Percentiles rank a stretch among this genome's conserved stretches.
Conservation (phyloP, 352 stramenopile genomes). For the Pythium folliculosum region DNA sequence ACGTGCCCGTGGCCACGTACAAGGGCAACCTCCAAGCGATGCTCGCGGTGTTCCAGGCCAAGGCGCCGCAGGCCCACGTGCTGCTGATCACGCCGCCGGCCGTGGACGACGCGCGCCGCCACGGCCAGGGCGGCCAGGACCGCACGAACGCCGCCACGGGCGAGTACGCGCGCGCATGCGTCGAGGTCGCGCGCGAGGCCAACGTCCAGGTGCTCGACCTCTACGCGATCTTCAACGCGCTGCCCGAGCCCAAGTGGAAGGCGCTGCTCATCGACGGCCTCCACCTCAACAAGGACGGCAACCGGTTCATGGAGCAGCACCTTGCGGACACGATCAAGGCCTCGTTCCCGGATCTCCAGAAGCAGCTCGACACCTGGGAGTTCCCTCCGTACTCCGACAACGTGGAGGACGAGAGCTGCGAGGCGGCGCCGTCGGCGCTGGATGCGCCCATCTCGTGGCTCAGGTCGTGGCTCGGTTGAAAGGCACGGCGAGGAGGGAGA, state of each 20-base stretch:
- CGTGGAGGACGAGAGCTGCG: neutral
- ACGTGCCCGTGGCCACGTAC: conserved; percentile 50
- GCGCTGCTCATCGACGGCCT: conserved; percentile 53
- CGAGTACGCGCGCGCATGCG: conserved; percentile 47
- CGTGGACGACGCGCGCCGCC: conserved; percentile 39
- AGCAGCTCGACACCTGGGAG: conserved; percentile 15
- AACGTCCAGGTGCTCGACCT: conserved; percentile 44
- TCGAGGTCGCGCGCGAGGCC: conserved; percentile 36
- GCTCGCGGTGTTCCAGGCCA: conserved; percentile 28
- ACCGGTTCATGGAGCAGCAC: conserved; percentile 46
- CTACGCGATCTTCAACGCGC: conserved; percentile 47
- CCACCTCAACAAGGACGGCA: conserved; percentile 53
- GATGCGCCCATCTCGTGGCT: conserved; percentile 5
- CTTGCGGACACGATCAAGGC: conserved; percentile 8
- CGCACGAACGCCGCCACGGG: conserved; percentile 42
- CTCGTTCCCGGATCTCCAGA: conserved; percentile 12
- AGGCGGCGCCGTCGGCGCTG: neutral
- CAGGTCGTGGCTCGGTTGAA: conserved; percentile 1
- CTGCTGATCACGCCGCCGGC: conserved; percentile 61
- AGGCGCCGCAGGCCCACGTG: conserved; percentile 36
- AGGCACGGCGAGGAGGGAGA: neutral
- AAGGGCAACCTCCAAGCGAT: conserved; percentile 42
- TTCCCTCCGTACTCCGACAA: conserved; percentile 7
- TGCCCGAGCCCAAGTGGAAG: conserved; percentile 31
- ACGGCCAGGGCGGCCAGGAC: conserved; percentile 30